These are phyloP conservation scores for Aspergillus texensis DNA, from an alignment of 2,329 filamentous ascomycete species.

Conservation along the genomic window DNA sequence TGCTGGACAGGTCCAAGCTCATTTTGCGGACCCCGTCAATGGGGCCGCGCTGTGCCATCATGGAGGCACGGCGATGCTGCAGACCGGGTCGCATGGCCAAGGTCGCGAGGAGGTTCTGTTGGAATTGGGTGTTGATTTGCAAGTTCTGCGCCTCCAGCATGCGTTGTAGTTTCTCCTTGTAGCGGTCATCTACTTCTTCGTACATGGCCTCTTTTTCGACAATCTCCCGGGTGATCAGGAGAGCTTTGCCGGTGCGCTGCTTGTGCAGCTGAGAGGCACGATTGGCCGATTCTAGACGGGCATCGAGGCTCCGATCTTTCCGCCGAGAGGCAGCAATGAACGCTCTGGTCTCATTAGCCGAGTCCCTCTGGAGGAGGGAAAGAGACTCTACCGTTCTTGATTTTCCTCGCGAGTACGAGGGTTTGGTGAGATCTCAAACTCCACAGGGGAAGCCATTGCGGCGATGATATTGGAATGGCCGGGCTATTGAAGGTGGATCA, in stretches of 20 bases:
- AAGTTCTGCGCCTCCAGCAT: constrained; percentile 42
- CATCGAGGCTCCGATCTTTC: constrained; percentile 83
- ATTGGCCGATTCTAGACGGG: constrained; percentile 81
- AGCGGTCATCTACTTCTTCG: constrained; percentile 86
- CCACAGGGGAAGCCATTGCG: constrained; percentile 30
- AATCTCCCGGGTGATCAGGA: constrained; percentile 82
- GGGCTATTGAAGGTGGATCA: background rate
- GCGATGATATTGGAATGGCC: background rate
- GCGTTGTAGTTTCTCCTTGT: constrained; percentile 43
- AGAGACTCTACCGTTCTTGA: constrained; percentile 43
- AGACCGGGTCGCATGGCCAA: constrained; percentile 30
- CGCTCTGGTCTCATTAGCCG: constrained; percentile 57
- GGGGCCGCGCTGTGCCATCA: constrained; percentile 30
- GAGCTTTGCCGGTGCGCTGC: constrained; percentile 77
- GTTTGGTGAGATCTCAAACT: constrained; percentile 35
- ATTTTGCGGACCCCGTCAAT: constrained; percentile 36
- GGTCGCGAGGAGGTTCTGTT: constrained; percentile 40
- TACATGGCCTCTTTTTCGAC: constrained; percentile 95
- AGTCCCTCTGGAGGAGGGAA: constrained; percentile 4
- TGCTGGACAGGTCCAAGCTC: constrained; percentile 37
- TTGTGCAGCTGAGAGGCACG: constrained; percentile 92
- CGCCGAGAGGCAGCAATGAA: constrained; percentile 90
- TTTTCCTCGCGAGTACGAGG: constrained; percentile 48
- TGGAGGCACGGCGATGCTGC: constrained; percentile 32
- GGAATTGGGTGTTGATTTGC: constrained; percentile 41